Evolutionary conservation across 2,329 filamentous ascomycete genomes (phyloP), one percentile per base, ranked within the genome.

Genomic region (Colletotrichum lindemuthianum): DNA sequence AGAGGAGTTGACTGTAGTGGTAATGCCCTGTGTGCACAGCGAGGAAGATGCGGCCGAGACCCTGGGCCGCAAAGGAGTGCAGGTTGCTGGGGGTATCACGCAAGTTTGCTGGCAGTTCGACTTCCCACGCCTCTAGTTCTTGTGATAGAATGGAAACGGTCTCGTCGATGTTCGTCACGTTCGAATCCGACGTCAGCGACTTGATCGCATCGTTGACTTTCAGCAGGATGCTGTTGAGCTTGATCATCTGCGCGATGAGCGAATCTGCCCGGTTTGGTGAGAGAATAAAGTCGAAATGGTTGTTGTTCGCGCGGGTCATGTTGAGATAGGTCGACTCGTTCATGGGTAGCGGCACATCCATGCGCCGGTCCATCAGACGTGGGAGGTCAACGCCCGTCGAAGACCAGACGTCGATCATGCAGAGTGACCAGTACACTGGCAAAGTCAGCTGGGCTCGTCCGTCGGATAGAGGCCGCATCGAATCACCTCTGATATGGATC

Each of bases 1-100:
- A 81, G 6, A 84, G 75, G n/a, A 83, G 72, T 54, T 81, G 77
- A 5, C 76, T 74, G 64, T 79, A 82, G 68, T 83, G 76, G 53
- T 83, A 78, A 63, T 82, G 82, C 4, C 80, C 79, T 2, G 83
- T 70, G 64, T 83, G 78, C 2, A 84, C 72, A 1, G 79, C 79
- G 2, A 79, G 76, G 57, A 82, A 83, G 16, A 77, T 73, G 6
- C 77, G 73, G 3, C 81, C 81, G 4, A 81, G 73, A 2, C 79
- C 78, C 36, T 76, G 70, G 0, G 70, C 66, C n/a, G 75, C 70
- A 55, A 77, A 79, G 6, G 68, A 68, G 3, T 72, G 67, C 4
- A 83, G 70, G 58, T 82, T 83, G 32, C 72, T 72, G 1, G 71
- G 72, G 0, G 74, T 80, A 57, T 81, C 76, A 33, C 71, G 72